Conservation (phyloP, 768 basidiomycete species). For the Suillus lakei region DNA sequence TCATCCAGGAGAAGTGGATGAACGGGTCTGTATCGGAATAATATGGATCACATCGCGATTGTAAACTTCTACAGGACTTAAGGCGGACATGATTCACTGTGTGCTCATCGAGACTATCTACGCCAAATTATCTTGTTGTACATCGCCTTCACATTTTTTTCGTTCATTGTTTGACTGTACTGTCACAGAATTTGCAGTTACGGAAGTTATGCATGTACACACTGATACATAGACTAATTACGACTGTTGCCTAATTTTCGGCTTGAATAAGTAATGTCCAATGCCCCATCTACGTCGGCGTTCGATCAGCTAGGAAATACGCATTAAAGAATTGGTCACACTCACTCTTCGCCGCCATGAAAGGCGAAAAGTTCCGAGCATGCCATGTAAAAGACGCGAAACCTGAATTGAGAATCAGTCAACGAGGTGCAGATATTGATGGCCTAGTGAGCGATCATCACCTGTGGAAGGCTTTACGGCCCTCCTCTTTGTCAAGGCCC, state of each 20-base stretch:
- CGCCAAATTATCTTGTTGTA: slow-evolving; percentile 4
- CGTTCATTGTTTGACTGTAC: neutral
- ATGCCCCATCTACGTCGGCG: slow-evolving; percentile 53
- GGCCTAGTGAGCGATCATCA: slow-evolving; percentile 16
- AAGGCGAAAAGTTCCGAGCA: slow-evolving; percentile 71
- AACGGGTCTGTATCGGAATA: slow-evolving; percentile 25
- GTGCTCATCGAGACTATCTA: slow-evolving; percentile 4
- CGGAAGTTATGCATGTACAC: slow-evolving; percentile 10
- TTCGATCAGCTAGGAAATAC: slow-evolving; percentile 2
- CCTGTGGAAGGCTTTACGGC: slow-evolving; percentile 63
- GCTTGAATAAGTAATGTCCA: slow-evolving; percentile 59
- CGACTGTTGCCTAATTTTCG: slow-evolving; percentile 17
- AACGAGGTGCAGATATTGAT: neutral
- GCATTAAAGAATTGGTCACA: slow-evolving; percentile 22
- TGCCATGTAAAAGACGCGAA: slow-evolving; percentile 74
- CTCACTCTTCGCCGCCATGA: slow-evolving; percentile 66
- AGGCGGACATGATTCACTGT: slow-evolving; percentile 4
- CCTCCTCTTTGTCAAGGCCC: slow-evolving; percentile 52
- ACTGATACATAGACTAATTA: slow-evolving; percentile 10
- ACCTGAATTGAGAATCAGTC: slow-evolving; percentile 38
- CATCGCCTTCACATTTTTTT: slow-evolving; percentile 5
- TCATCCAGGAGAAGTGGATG: slow-evolving; percentile 47
- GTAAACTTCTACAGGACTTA: neutral
- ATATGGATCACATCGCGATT: slow-evolving; percentile 3
- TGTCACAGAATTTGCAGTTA: slow-evolving; percentile 5